Percentiles rank a stretch among this genome's conserved stretches.
These are phyloP conservation scores for Wickerhamiella azymoides DNA, from an alignment of 805 yeast genomes.

Conservation along the genomic window DNA sequence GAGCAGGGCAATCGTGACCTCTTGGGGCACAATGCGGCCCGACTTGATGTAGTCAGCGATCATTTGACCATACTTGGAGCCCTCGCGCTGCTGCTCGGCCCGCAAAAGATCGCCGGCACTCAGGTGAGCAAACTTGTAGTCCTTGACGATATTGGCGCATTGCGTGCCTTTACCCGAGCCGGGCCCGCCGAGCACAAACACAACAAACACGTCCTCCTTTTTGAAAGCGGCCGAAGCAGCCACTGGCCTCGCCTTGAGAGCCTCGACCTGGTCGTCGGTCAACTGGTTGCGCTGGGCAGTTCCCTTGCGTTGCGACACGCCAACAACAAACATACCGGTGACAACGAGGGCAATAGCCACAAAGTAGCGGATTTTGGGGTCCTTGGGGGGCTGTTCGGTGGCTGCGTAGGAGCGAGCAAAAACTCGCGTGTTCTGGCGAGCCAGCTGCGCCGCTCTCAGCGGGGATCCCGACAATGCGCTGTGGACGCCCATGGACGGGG, in stretches of 20 bases:
- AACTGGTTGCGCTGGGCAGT: slow-evolving; percentile 20
- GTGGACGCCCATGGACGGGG: no score
- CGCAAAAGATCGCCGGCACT: slow-evolving; percentile 95
- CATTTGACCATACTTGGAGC: slow-evolving; percentile 71
- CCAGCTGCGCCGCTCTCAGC: not conserved
- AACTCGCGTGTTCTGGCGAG: not conserved
- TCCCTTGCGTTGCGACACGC: slow-evolving; percentile 21
- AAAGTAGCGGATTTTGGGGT: slow-evolving; percentile 24
- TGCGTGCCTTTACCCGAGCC: slow-evolving; percentile 98
- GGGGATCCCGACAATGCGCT: no score
- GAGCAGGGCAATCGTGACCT: slow-evolving; percentile 70
- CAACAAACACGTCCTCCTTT: slow-evolving; percentile 58
- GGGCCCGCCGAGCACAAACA: slow-evolving; percentile 93
- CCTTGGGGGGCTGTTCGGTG: slow-evolving; percentile 12
- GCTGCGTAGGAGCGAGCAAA: not conserved
- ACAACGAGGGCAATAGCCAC: slow-evolving; percentile 23
- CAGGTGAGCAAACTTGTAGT: slow-evolving; percentile 71
- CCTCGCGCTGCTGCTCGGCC: slow-evolving; percentile 76
- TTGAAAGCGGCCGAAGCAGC: slow-evolving; percentile 34
- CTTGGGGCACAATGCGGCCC: slow-evolving; percentile 88
- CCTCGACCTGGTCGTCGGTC: slow-evolving; percentile 26
- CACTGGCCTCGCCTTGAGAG: slow-evolving; percentile 22
- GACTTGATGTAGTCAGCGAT: slow-evolving; percentile 74
- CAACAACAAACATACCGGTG: slow-evolving; percentile 23
- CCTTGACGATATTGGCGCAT: slow-evolving; percentile 69